A percentile compares a stretch with the other conserved stretches of the same genome.
Evolutionary conservation across 2,329 filamentous ascomycete genomes (phyloP).

Genomic region (Sodiomyces alkalinus): DNA sequence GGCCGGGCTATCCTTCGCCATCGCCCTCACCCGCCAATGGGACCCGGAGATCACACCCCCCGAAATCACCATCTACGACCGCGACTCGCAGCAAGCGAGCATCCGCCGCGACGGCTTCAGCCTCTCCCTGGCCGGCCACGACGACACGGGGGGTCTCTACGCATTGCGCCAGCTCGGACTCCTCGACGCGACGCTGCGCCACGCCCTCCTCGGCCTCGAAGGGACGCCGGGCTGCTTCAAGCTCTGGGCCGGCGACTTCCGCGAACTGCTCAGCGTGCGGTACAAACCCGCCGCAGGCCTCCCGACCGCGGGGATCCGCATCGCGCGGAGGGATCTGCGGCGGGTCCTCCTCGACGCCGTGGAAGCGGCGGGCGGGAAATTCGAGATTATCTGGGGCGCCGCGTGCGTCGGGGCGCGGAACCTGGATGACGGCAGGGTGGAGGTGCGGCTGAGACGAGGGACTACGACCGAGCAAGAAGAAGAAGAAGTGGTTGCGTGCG

Average conservation of each 20-base stretch:
- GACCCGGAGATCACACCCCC: conserved; percentile 14
- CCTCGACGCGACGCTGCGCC: conserved; percentile 16
- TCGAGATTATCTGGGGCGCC: too few species aligned
- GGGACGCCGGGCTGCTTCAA: conserved; percentile 19
- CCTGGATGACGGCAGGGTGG: too few species aligned
- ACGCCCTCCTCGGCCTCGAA: conserved; percentile 16
- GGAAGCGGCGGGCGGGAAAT: too few species aligned
- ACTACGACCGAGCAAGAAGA: too few species aligned
- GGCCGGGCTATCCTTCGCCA: conserved; percentile 25
- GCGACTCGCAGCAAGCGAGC: conserved; percentile 17
- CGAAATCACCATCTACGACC: conserved; percentile 23
- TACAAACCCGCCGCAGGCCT: conserved; percentile 16
- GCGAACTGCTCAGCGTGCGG: conserved; percentile 16
- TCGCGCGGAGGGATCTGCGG: conserved; percentile 20
- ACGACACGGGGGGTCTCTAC: conserved; percentile 22
- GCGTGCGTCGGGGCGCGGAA: too few species aligned
- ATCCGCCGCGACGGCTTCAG: conserved; percentile 19
- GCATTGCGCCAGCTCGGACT: conserved; percentile 22
- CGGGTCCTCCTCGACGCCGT: too few species aligned
- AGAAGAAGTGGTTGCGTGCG: too few species aligned
- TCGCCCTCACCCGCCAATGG: conserved; percentile 23
- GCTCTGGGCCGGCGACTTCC: conserved; percentile 24
- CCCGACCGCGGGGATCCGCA: conserved; percentile 20
- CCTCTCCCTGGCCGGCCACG: too few species aligned
- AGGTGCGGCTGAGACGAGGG: too few species aligned